Conservation (phyloP, 2,329 filamentous ascomycete species). For the Trichoderma sp. region DNA sequence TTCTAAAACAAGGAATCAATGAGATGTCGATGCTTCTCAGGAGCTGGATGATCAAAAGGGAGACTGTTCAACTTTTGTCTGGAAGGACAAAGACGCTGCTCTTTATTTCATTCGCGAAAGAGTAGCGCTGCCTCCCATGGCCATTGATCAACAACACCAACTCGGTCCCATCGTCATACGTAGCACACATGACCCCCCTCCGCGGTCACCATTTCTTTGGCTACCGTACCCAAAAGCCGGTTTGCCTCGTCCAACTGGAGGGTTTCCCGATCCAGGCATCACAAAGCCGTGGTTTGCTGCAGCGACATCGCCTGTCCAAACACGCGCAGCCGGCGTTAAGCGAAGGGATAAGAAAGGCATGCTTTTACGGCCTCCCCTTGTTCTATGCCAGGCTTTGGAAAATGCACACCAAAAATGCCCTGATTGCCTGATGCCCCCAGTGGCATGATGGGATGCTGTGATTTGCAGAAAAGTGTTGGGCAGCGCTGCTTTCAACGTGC, state of each 20-base stretch:
- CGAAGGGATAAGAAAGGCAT: neutral
- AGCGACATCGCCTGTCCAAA: constrained; percentile 11
- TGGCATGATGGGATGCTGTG: neutral
- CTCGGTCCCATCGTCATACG: constrained; percentile 24
- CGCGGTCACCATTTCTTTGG: neutral
- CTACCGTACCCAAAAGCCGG: neutral
- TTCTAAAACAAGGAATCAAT: neutral
- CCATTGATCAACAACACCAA: constrained; percentile 23
- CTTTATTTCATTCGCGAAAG: constrained; percentile 20
- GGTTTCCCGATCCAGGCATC: neutral
- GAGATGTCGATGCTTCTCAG: neutral
- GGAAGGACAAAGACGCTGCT: constrained; percentile 24
- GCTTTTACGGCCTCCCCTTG: neutral
- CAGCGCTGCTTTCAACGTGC: neutral
- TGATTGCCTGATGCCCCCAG: neutral
- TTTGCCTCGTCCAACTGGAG: constrained; percentile 4
- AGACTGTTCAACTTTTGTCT: neutral
- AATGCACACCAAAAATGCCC: neutral
- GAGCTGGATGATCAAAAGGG: neutral
- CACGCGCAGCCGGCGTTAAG: constrained; percentile 18
- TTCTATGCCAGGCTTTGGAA: neutral
- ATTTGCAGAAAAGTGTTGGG: constrained; percentile 1
- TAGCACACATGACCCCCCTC: constrained; percentile 20
- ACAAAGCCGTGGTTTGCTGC: constrained; percentile 11
- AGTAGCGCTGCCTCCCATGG: neutral